These are phyloP conservation scores for Starmerella geochares DNA, from an alignment of 805 yeast species.

Conservation along the genomic window DNA sequence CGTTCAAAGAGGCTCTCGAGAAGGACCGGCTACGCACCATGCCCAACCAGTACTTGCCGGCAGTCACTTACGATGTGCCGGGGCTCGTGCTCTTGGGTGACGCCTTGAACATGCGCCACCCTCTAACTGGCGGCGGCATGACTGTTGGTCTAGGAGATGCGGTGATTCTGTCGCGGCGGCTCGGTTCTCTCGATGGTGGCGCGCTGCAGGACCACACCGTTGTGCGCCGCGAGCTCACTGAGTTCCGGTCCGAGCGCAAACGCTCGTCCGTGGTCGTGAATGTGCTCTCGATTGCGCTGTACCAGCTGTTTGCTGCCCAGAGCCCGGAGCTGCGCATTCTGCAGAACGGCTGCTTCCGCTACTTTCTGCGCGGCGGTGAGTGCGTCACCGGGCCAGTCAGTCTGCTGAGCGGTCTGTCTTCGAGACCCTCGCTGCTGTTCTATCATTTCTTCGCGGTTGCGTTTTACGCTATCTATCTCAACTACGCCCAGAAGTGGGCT, in stretches of 20 bases:
- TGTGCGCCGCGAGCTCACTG: conserved; percentile 47
- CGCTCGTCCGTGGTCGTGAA: conserved; percentile 73
- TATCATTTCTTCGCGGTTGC: conserved; percentile 88
- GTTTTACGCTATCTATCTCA: conserved; percentile 63
- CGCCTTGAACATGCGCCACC: conserved; percentile 94
- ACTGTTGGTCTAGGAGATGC: conserved; percentile 91
- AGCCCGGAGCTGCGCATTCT: conserved; percentile 51
- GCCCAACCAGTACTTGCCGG: conserved; percentile 90
- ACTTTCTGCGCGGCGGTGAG: conserved; percentile 75
- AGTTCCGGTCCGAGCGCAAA: conserved; percentile 73
- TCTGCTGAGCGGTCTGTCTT: conserved; percentile 69
- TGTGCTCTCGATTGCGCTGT: conserved; percentile 81
- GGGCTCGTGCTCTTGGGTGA: conserved; percentile 86
- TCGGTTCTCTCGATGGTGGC: conserved; percentile 46
- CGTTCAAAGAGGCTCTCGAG: conserved; percentile 56
- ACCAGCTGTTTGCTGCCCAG: conserved; percentile 83
- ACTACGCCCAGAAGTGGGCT: conserved; percentile 42
- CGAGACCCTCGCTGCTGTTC: conserved; percentile 63
- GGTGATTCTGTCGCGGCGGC: conserved; percentile 50
- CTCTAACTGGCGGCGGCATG: conserved; percentile 98
- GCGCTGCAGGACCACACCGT: conserved; percentile 45
- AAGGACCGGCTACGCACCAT: conserved; percentile 58
- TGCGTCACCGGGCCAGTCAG: conserved; percentile 72
- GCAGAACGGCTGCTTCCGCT: conserved; percentile 81
- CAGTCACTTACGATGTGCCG: conserved; percentile 52